Evolutionary conservation across 768 basidiomycete species (phyloP).

Genomic region (Phylloporus arenicola): DNA sequence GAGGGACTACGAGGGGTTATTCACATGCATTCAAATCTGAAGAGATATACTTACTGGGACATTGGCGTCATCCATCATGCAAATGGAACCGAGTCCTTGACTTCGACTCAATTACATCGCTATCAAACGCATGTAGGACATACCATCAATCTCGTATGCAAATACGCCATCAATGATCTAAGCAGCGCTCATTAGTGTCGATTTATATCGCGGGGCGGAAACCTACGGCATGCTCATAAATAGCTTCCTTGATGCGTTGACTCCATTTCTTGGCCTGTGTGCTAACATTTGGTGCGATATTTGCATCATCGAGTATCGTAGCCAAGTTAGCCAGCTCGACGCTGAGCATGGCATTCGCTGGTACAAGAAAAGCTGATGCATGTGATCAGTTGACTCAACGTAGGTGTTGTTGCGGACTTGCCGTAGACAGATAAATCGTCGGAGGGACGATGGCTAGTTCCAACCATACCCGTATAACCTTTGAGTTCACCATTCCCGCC

Average conservation of each 20-base stretch:
- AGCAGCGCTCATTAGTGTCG: background rate
- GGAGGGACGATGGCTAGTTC: slow-evolving; percentile 72
- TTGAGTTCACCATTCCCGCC: slow-evolving; percentile 72
- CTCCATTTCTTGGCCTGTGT: slow-evolving; percentile 54
- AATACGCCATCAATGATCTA: slow-evolving; percentile 63
- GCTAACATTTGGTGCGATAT: slow-evolving; percentile 47
- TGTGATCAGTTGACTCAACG: background rate
- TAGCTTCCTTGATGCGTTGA: slow-evolving; percentile 49
- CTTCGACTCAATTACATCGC: background rate
- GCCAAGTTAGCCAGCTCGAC: slow-evolving; percentile 64
- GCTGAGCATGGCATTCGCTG: slow-evolving; percentile 79
- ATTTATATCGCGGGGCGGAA: background rate
- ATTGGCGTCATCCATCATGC: slow-evolving; percentile 84
- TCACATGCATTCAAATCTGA: background rate
- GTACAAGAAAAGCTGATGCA: slow-evolving; percentile 62
- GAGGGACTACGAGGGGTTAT: slow-evolving; percentile 46
- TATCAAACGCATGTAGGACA: background rate
- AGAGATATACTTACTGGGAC: slow-evolving; percentile 53
- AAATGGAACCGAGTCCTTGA: slow-evolving; percentile 59
- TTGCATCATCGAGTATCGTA: slow-evolving; percentile 47
- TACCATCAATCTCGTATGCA: slow-evolving; percentile 75
- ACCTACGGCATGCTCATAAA: slow-evolving; percentile 58
- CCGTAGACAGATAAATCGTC: slow-evolving; percentile 69
- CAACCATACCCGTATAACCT: slow-evolving; percentile 66
- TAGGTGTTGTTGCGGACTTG: slow-evolving; percentile 23